These are phyloP conservation scores for Naegleria fowleri DNA, from an alignment of 208 protist species.

Conservation along the genomic window DNA sequence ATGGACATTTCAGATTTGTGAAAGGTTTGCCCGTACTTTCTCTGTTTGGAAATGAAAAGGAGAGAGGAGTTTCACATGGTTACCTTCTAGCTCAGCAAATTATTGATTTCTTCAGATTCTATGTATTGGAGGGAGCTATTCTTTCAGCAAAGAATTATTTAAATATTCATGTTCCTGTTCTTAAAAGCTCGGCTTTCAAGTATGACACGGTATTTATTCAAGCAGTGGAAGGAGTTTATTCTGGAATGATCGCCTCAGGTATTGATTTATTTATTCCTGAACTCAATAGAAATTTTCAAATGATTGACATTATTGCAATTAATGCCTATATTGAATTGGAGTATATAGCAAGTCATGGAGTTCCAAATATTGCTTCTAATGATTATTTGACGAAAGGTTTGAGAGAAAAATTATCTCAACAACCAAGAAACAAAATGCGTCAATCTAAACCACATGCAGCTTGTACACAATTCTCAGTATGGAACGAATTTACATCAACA, in stretches of 20 bases:
- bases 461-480: conserved; percentile 10
- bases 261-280: neutral
- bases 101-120: neutral
- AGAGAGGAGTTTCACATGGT: neutral
- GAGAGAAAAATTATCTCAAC: neutral
- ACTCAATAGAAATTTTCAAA: neutral
- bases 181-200: neutral
- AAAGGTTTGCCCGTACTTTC: neutral
- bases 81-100: neutral
- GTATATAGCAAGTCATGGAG: neutral
- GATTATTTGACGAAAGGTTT: no score
- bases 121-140: neutral
- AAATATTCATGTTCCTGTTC: neutral
- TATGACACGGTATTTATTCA: neutral
- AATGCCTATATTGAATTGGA: conserved; percentile 6
- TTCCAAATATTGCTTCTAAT: neutral
- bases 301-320: neutral
- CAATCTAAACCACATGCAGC: neutral
- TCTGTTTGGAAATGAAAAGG: neutral
- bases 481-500: neutral
- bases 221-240: neutral
- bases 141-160: neutral
- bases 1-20: neutral
- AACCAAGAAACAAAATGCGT: neutral
- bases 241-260: neutral